Evolutionary conservation across 306 rosid species (phyloP).

Genomic region (Inga leiocalycina): DNA sequence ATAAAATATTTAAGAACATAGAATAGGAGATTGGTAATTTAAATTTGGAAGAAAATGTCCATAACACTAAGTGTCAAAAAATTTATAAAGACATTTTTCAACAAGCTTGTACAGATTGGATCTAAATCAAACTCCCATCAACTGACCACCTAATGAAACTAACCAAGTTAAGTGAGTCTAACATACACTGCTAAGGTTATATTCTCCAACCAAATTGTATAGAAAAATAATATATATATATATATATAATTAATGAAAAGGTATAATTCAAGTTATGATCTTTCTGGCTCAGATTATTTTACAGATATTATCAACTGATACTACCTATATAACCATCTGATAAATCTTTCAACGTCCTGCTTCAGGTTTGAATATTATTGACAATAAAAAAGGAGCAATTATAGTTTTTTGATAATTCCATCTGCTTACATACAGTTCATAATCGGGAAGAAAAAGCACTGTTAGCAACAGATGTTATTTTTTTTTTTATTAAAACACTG

Average conservation of each 20-base stretch:
- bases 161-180: slow-evolving; percentile 2
- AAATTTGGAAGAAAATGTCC: background rate
- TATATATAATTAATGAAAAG: background rate
- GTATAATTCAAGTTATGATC: slow-evolving; percentile 14
- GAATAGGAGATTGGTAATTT: background rate
- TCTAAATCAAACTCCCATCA: background rate
- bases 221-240: slow-evolving; percentile 7
- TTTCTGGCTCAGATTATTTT: background rate
- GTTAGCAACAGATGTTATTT: too few relatives aligned
- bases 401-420: too few relatives aligned
- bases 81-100: background rate
- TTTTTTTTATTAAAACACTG: too few relatives aligned
- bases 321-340: slow-evolving; percentile 11
- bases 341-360: slow-evolving; percentile 22
- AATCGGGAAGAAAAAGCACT: too few relatives aligned
- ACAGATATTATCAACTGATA: slow-evolving; percentile 20
- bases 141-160: background rate
- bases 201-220: slow-evolving; percentile 11
- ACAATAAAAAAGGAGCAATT: slow-evolving; percentile 1
- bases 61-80: background rate
- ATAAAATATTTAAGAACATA: background rate
- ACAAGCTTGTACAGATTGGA: background rate
- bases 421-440: too few relatives aligned
- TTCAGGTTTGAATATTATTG: background rate
- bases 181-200: background rate